phyloP scores from a whole-genome alignment of 495 filamentous ascomycete genomes.

The Choiromyces venosus region DNA sequence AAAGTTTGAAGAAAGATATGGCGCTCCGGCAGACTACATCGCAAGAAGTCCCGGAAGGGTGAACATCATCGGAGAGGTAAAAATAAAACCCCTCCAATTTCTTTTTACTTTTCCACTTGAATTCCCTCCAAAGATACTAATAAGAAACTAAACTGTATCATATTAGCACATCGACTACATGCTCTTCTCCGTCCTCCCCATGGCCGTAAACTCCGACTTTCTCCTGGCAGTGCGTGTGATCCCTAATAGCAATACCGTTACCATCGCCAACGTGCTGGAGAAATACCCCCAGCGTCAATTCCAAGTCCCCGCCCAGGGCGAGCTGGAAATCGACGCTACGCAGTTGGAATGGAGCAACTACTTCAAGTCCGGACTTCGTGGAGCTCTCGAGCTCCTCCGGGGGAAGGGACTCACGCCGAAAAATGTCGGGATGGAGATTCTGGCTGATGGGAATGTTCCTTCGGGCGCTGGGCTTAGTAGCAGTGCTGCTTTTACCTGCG shows the following conservation, averaged over 20 bases:
- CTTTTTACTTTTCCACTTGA: background rate
- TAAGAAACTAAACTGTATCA: constrained; percentile 5
- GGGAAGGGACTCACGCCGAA: constrained; percentile 58
- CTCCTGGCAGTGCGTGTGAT: constrained; percentile 71
- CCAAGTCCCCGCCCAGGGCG: constrained; percentile 57
- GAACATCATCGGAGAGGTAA: constrained; percentile 87
- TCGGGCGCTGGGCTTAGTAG: constrained; percentile 86
- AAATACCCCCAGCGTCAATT: constrained; percentile 78
- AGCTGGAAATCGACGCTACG: constrained; percentile 75
- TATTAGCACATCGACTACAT: constrained; percentile 93
- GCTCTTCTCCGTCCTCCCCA: constrained; percentile 90
- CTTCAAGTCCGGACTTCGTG: constrained; percentile 85
- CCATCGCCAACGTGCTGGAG: constrained; percentile 71
- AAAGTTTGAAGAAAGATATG: constrained; percentile 69
- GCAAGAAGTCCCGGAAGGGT: constrained; percentile 87
- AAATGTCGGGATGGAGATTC: constrained; percentile 74
- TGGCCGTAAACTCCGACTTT: constrained; percentile 86
- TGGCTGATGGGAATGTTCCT: constrained; percentile 88
- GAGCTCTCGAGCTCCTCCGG: constrained; percentile 71
- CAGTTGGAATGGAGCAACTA: constrained; percentile 96
- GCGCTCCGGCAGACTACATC: constrained; percentile 68
- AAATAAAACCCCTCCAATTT: constrained; percentile 38
- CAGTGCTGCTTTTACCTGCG: constrained; percentile 88
- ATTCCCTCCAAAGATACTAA: constrained; percentile 1
- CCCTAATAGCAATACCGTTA: constrained; percentile 50